Evolutionary conservation across 805 yeast species (phyloP), one percentile per base, ranked within the genome.

Genomic region (Brettanomyces custersianus): DNA sequence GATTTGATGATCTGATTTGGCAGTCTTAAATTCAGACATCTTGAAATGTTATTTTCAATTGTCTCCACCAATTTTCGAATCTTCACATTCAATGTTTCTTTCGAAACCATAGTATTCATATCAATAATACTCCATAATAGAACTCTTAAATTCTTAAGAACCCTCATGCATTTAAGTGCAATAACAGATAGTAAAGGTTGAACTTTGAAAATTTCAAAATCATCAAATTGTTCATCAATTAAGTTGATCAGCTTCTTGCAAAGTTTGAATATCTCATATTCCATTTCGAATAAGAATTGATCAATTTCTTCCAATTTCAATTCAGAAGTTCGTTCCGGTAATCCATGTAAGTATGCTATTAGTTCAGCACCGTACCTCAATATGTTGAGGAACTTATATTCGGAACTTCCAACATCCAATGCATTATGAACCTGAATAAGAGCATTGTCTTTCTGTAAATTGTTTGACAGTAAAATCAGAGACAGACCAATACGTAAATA

Each of bases 141-240:
- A 2, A 41, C 29, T 20, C 40, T 41, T 20, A 46, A 36, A 13
- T 38, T 25, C 19, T 40, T 39, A 11, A 56, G 36, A 5, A 50
- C 34, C 26, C 52, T 54, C 31, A 45, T 42, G 21, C 53, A 53
- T 39, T 53, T 57, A 30, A 53, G 36, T 2, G 49, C 34, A 12
- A 52, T 45, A 4, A 51, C 16, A 9, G 59, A 41, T 4, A 54
- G 32, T 35, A 56, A 32, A 4, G 58, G 54, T 20, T 57, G 52
- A 3, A 51, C 38, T 19, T 43, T 39, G 29, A 37, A 34, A 9
- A 44, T 28, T 39, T 55, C 60, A 22, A 52, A 39, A 38, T 55
- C 60, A 36, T 54, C 52, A 9, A 57, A 19, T 23, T 52, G 55
- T 29, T 55, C 59, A 37, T 55, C 57, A 17, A 59, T 43, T 24